These are phyloP conservation scores for Diospyros kaki DNA, from an alignment of 148 eudicot species.

Conservation along the genomic window DNA sequence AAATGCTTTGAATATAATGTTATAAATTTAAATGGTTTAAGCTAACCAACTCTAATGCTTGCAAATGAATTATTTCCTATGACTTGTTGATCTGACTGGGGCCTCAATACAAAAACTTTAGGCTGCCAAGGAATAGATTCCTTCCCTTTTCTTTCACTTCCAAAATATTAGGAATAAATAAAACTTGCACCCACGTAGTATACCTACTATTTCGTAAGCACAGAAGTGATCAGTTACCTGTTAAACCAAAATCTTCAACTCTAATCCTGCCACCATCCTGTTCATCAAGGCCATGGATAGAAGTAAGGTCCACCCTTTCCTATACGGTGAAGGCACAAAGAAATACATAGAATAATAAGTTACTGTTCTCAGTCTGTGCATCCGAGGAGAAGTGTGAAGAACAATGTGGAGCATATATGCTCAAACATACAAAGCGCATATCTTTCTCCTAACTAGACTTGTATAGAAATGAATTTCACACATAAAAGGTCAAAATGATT, in stretches of 20 bases:
- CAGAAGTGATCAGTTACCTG: slow-evolving; percentile 36
- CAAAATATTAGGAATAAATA: background rate
- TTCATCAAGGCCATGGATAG: slow-evolving; percentile 19
- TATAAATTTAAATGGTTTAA: background rate
- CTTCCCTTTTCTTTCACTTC: slow-evolving; percentile 14
- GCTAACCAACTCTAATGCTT: background rate
- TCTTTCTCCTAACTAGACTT: too few species aligned
- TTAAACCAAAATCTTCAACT: slow-evolving; percentile 28
- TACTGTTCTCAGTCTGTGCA: background rate
- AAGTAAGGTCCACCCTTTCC: slow-evolving; percentile 29
- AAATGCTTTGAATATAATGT: slow-evolving; percentile 5
- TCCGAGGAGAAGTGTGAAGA: background rate
- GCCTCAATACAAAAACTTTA: background rate
- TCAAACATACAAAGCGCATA: background rate
- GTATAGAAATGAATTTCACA: too few species aligned
- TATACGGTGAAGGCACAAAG: slow-evolving; percentile 10
- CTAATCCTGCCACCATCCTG: slow-evolving; percentile 19
- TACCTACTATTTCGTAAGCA: background rate
- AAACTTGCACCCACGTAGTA: too few species aligned
- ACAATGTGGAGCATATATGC: background rate
- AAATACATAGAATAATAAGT: slow-evolving; percentile 1
- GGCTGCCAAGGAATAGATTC: slow-evolving; percentile 19
- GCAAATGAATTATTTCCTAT: background rate
- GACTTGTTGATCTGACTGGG: slow-evolving; percentile 16
- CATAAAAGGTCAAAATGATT: too few species aligned